Evolutionary conservation across 257 asterid genomes (phyloP), one percentile per base, ranked within the genome.

Genomic region (Linderniella brevidens): DNA sequence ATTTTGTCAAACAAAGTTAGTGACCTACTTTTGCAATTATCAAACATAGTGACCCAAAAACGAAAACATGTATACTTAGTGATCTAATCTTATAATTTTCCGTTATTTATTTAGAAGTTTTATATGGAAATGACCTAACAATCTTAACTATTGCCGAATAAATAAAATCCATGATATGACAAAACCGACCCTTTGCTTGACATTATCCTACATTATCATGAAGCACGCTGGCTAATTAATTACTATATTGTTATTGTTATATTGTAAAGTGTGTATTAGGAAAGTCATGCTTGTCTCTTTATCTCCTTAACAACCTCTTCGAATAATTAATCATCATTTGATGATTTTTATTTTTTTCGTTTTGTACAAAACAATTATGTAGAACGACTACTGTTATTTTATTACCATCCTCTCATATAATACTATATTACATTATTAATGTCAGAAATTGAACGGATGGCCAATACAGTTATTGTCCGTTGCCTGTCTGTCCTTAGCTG

Each of bases 401-500:
- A 36, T 39, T 40, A 38, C 40, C 0, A 36, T 29, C 20, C n/a
- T 48, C 16, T n/a, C 48, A 49, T 37, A 49, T 29, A 11, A 46
- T 37, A 25, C 39, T 8, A 3, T 36, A 15, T 13, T 41, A 12
- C 43, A 12, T 35, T 35, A 5, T 37, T n/a, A 58, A 53, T 62
- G 62, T 48, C 92, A 80, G 93, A 68, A 69, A 65, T 60, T 59
- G 58, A 76, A 60, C 44, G 90, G 95, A 55, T 87, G 97, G 97
- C 78, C 95, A 19, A 18, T 80, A 68, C 97, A 83, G 74, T 74
- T 87, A 16, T 58, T 87, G 65, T 68, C 97, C 32, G 79, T 78
- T 52, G 93, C 97, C 51, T 87, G 97, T 63, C 70, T 87, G 70
- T 82, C 97, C 45, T 61, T 87, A 63, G 97, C 97, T 40, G 97